Conservation (phyloP, 2,329 filamentous ascomycete species). For the Epichloe aotearoae region DNA sequence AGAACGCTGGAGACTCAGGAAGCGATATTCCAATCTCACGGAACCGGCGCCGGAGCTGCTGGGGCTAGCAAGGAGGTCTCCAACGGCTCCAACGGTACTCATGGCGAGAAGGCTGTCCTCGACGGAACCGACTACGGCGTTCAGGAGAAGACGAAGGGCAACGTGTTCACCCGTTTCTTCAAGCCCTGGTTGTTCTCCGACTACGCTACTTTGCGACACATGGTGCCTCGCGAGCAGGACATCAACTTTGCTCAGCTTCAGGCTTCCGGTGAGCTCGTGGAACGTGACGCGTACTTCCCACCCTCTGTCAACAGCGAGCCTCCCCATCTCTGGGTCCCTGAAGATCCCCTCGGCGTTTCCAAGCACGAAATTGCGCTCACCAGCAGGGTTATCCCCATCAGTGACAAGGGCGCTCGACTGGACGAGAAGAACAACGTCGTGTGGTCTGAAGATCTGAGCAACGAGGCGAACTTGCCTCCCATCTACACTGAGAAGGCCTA, state of each 20-base stretch:
- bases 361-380: conserved; percentile 58
- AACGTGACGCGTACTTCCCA: conserved; percentile 58
- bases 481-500: conserved; percentile 32
- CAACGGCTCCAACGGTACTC: conserved; percentile 1
- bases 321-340: conserved; percentile 63
- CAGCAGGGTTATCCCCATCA: conserved; percentile 52
- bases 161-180: conserved; percentile 46
- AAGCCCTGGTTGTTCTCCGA: conserved; percentile 65
- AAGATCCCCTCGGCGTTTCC: conserved; percentile 55
- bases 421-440: conserved; percentile 45
- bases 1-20: conserved; percentile 39
- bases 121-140: conserved; percentile 13
- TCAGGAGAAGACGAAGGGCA: conserved; percentile 38
- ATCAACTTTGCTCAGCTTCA: conserved; percentile 30
- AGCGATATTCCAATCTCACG: conserved; percentile 21
- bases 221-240: conserved; percentile 48
- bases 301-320: conserved; percentile 49
- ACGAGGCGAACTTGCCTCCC: conserved; percentile 25
- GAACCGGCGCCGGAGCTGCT: conserved; percentile 12
- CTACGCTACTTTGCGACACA: conserved; percentile 55
- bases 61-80: conserved; percentile 7
- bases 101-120: conserved; percentile 6
- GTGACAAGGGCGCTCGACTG: conserved; percentile 57
- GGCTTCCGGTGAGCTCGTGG: conserved; percentile 47
- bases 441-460: conserved; percentile 22